These are phyloP conservation scores for Aspergillus bridgeri DNA, from an alignment of 495 filamentous ascomycete genomes.

Conservation along the genomic window DNA sequence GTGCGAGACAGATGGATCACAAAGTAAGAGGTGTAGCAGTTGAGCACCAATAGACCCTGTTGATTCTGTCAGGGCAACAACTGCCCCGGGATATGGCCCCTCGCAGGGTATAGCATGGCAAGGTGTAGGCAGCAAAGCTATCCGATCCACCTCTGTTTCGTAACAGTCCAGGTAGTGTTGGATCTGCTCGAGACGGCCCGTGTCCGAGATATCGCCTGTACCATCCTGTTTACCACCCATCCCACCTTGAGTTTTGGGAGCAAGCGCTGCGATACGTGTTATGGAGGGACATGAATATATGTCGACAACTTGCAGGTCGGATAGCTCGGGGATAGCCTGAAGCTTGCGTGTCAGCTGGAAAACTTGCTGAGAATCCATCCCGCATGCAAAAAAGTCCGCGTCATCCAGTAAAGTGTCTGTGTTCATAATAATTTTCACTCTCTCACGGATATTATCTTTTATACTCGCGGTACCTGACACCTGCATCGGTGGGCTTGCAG, in stretches of 20 bases:
- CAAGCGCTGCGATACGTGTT: neutral
- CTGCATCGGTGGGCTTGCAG: neutral
- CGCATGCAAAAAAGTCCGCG: neutral
- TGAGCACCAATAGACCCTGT: conserved; percentile 39
- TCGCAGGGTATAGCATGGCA: neutral
- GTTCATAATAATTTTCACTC: neutral
- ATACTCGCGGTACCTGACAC: neutral
- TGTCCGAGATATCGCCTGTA: neutral
- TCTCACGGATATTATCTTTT: neutral
- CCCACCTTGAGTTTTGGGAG: neutral
- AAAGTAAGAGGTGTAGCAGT: conserved; percentile 28
- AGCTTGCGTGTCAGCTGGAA: neutral
- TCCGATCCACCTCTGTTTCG: neutral
- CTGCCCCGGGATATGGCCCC: neutral
- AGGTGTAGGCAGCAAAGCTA: neutral
- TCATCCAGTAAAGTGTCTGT: neutral
- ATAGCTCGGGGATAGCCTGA: neutral
- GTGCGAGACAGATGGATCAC: conserved; percentile 13
- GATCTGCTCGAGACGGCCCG: neutral
- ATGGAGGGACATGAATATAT: neutral
- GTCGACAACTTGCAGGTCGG: neutral
- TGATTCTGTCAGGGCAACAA: conserved; percentile 38
- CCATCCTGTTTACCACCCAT: neutral
- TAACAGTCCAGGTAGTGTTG: neutral
- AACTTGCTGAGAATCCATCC: neutral